Conservation (phyloP, 768 basidiomycete species). For the Clathrus columnatus region DNA sequence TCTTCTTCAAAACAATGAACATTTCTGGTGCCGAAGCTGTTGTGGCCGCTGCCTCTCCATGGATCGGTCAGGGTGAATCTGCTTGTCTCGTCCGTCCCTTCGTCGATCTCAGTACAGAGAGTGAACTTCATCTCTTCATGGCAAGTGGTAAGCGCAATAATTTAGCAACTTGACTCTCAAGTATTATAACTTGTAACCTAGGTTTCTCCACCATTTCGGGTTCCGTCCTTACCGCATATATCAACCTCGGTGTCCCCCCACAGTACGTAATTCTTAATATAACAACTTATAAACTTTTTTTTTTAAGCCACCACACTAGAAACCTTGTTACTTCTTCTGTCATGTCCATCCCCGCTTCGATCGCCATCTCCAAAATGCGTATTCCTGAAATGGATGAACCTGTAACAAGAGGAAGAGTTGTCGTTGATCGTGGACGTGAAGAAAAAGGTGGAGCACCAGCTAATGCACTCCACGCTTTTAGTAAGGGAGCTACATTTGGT, state of each 20-base stretch:
- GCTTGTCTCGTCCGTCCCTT: slow-evolving; percentile 81
- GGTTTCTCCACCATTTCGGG: slow-evolving; percentile 90
- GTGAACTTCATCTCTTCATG: slow-evolving; percentile 84
- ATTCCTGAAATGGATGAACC: slow-evolving; percentile 79
- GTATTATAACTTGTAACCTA: slow-evolving; percentile 14
- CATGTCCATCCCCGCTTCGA: slow-evolving; percentile 93
- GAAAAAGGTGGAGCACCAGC: slow-evolving; percentile 46
- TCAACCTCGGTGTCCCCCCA: slow-evolving; percentile 65
- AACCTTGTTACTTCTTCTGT: slow-evolving; percentile 83
- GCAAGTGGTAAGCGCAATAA: slow-evolving; percentile 54
- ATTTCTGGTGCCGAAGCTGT: slow-evolving; percentile 94
- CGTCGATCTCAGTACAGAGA: slow-evolving; percentile 73
- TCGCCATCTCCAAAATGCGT: slow-evolving; percentile 85
- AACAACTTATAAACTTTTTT: neutral
- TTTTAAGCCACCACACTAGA: no score
- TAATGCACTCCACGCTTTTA: slow-evolving; percentile 86
- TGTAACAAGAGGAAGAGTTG: slow-evolving; percentile 71
- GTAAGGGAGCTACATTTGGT: slow-evolving; percentile 77
- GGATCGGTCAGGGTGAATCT: slow-evolving; percentile 85
- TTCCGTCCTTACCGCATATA: slow-evolving; percentile 80
- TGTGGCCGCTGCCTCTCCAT: slow-evolving; percentile 88
- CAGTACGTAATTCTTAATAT: slow-evolving; percentile 22
- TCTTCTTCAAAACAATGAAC: slow-evolving; percentile 88
- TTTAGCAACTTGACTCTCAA: neutral
- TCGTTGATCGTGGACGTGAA: slow-evolving; percentile 68